Base-by-base conservation (phyloP, 257 asterid species). In the Paulownia fortunei region DNA sequence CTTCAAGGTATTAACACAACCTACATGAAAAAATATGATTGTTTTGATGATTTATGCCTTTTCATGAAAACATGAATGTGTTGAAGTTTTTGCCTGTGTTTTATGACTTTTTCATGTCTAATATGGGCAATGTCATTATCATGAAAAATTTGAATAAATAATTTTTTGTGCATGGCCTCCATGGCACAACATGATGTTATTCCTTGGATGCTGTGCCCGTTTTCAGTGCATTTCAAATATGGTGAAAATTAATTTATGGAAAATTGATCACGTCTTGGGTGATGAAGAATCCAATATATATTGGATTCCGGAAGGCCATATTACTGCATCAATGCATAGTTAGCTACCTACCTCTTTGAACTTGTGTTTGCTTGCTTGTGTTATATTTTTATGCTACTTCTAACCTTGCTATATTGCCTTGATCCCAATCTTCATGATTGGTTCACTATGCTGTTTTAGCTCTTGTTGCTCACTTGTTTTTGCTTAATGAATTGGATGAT, bases 321-420 rank as follows among this genome's bases (percentile, higher is more conserved):
- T n/a, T 66, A 12, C 10, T 66, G 3, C 36, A 9, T 66, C 27
- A 66, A 19, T 8, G 34, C 19, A 19, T 4, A 11, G 47, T 27
- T n/a, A 12, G 51, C 10, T 7, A 12, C 18, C 37, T 7, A 36
- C 13, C 36, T 49, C 34, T 36, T n/a, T 51, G 26, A 64, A 39
- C 27, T 39, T 24, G 32, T 18, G 42, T 39, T 16, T 36, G 56
- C 34, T 76, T 49, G 19, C 16, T 18, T 71, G 18, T 34, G 27
- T 59, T 60, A 21, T 2, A 34, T 51, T 51, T 13, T 63, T 27
- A 19, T 24, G 55, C 37, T 47, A 34, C 34, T 44, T 24, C 23
- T 24, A n/a, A 30, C 46, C 66, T 41, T 70, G 70, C 82, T 72
- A 58, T 21, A 18, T 66, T 65, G 23, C 61, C 32, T 32, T 24